Conservation (phyloP, 2,329 filamentous ascomycete species). For the Ophiostoma sp. region DNA sequence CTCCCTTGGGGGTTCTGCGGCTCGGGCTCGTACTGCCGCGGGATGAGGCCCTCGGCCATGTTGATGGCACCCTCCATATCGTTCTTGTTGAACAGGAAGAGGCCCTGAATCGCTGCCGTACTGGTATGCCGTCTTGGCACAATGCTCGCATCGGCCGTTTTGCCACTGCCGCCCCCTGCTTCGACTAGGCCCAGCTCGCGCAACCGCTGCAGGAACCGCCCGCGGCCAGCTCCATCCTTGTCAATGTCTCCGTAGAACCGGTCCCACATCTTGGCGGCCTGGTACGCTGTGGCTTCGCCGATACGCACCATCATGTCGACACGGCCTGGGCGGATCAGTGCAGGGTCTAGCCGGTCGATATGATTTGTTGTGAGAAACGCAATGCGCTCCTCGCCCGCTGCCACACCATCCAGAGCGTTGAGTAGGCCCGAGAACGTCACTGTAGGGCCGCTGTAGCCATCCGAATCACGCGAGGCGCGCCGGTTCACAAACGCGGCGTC, state of each 20-base stretch:
- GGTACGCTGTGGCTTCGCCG: conserved; percentile 78
- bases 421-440: conserved; percentile 92
- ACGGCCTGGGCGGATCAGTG: conserved; percentile 80
- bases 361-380: conserved; percentile 95
- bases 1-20: conserved; percentile 37
- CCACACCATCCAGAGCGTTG: conserved; percentile 83
- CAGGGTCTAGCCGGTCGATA: conserved; percentile 80
- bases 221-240: conserved; percentile 52
- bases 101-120: conserved; percentile 84
- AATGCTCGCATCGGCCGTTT: neutral
- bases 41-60: conserved; percentile 65
- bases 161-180: conserved; percentile 36
- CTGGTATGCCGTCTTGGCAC: conserved; percentile 57
- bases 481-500: conserved; percentile 87
- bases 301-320: conserved; percentile 91
- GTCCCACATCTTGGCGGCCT: conserved; percentile 85
- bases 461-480: conserved; percentile 65
- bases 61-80: conserved; percentile 79
- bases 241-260: conserved; percentile 89
- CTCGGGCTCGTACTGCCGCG: conserved; percentile 49
- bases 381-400: conserved; percentile 87
- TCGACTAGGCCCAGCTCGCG: conserved; percentile 62
- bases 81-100: conserved; percentile 94
- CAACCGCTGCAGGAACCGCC: conserved; percentile 65
- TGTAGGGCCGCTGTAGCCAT: conserved; percentile 80